These are phyloP conservation scores for Aspergillus ochraceus DNA, from an alignment of 2,329 filamentous ascomycete genomes.

Conservation along the genomic window DNA sequence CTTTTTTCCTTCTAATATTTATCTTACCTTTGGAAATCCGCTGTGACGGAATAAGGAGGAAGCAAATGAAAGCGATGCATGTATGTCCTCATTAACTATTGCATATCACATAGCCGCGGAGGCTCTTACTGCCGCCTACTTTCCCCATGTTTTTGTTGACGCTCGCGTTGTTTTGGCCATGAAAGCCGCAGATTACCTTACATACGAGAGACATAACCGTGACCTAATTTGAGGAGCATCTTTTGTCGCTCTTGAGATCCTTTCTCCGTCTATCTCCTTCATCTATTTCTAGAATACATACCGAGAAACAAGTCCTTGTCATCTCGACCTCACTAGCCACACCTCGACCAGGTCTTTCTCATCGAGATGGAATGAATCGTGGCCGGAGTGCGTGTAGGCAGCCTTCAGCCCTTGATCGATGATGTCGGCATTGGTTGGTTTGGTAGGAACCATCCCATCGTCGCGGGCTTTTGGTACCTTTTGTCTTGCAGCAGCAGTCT, in stretches of 20 bases:
- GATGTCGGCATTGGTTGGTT: slow-evolving; percentile 17
- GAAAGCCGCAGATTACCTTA: background rate
- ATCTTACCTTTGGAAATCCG: background rate
- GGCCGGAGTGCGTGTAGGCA: too few relatives aligned
- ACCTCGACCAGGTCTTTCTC: slow-evolving; percentile 18
- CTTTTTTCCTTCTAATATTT: background rate
- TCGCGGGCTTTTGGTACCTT: slow-evolving; percentile 19
- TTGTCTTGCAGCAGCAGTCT: too few relatives aligned
- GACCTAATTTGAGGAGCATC: background rate
- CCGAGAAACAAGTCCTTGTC: slow-evolving; percentile 1
- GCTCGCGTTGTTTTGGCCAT: background rate
- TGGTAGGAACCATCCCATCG: slow-evolving; percentile 10
- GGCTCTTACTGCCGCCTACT: background rate
- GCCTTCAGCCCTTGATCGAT: too few relatives aligned
- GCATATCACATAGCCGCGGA: background rate
- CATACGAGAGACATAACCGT: background rate
- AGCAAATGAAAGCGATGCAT: background rate
- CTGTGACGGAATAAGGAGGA: background rate
- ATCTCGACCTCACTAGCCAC: slow-evolving; percentile 16
- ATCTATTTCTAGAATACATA: background rate
- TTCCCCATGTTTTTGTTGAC: background rate
- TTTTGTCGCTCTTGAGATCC: background rate
- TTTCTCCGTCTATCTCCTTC: background rate
- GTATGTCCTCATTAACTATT: background rate
- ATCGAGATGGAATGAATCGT: slow-evolving; percentile 12